Percentiles rank a stretch among this genome's conserved stretches.
Evolutionary conservation across 345 rosid species (phyloP).

Genomic region (Kernera saxatilis): DNA sequence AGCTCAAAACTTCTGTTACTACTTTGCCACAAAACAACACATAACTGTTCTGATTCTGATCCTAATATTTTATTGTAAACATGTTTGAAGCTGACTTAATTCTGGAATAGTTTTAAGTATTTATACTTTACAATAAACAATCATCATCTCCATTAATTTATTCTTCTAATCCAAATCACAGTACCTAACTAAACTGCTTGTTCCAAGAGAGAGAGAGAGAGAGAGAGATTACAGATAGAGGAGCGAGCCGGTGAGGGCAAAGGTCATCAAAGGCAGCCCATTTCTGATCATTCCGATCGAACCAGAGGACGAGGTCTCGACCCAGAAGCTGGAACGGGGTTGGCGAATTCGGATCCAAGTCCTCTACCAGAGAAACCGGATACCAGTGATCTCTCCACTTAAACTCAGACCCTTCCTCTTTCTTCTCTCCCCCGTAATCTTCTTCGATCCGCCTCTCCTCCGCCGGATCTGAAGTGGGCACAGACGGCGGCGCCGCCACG

Average conservation of each 20-base stretch:
- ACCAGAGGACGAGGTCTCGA: constrained; percentile 92
- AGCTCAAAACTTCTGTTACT: background rate
- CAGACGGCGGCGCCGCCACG: constrained; percentile 60
- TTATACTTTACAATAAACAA: constrained; percentile 3
- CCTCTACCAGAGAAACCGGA: constrained; percentile 84
- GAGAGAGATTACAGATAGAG: constrained; percentile 62
- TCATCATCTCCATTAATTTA: background rate
- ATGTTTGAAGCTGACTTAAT: background rate
- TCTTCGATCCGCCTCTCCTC: constrained; percentile 38
- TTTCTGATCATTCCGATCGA: constrained; percentile 47
- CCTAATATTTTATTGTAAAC: background rate
- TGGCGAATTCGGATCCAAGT: constrained; percentile 69
- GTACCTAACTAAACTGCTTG: background rate
- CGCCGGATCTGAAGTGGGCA: constrained; percentile 36
- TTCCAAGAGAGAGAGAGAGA: constrained; percentile 1
- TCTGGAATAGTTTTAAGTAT: background rate
- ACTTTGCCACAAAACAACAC: background rate
- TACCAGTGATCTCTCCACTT: constrained; percentile 98
- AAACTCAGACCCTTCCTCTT: constrained; percentile 54
- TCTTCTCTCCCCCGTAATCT: constrained; percentile 37
- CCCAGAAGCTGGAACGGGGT: constrained; percentile 94
- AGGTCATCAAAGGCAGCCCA: constrained; percentile 96
- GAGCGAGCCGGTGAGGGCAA: constrained; percentile 96
- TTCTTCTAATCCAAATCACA: background rate
- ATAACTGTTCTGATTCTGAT: background rate